Conservation (phyloP, 345 rosid species). For the Triadica sebifera region DNA sequence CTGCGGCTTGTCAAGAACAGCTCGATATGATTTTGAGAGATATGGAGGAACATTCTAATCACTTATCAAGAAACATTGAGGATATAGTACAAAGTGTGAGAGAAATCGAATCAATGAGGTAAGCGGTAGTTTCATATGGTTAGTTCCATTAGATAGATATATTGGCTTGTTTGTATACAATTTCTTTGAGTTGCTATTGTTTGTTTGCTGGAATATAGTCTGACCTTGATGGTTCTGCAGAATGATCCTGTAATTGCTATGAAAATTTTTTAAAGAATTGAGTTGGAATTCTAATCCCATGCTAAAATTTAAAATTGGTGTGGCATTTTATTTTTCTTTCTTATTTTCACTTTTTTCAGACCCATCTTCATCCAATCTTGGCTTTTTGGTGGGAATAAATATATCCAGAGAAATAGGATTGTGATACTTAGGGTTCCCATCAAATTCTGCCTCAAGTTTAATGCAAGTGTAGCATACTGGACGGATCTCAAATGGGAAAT, state of each 20-base stretch:
- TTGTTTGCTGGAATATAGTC: not conserved
- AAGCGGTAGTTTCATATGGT: conserved; percentile 18
- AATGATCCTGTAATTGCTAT: not conserved
- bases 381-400: not conserved
- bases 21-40: conserved; percentile 47
- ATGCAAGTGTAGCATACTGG: no score
- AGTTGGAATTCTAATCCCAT: no score
- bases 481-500: no score
- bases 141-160: conserved; percentile 4
- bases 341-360: no score
- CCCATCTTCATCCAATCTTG: no score
- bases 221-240: conserved; percentile 6
- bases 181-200: conserved; percentile 8
- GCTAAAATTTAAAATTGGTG: no score
- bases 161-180: conserved; percentile 17
- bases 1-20: conserved; percentile 50
- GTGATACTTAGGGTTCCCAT: no score
- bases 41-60: conserved; percentile 61
- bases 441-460: no score
- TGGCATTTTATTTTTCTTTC: no score
- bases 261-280: no score
- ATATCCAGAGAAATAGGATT: no score
- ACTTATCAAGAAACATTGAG: conserved; percentile 50
- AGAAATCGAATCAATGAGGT: conserved; percentile 40
- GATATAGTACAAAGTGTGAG: conserved; percentile 41